Evolutionary conservation across 805 yeast genomes (phyloP).

Genomic region (Yarrowia deformans): DNA sequence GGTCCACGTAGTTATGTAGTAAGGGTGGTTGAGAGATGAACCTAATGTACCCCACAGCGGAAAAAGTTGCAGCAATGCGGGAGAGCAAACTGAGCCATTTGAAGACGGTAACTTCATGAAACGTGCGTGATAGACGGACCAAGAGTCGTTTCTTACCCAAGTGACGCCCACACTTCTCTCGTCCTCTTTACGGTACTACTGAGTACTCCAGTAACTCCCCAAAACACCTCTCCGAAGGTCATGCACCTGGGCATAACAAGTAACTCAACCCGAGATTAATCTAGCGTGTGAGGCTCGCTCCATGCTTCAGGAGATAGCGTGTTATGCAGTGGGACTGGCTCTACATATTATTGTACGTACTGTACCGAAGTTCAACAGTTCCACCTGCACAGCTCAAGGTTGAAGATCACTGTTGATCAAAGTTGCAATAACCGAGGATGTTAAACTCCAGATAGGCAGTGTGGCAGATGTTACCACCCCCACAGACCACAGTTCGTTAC

Average conservation of each 20-base stretch:
- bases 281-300: conserved; percentile 16
- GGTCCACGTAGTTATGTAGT: conserved; percentile 29
- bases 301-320: conserved; percentile 15
- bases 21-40: conserved; percentile 33
- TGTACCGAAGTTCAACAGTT: background rate
- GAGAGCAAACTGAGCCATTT: no score
- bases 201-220: no score
- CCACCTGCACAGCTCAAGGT: background rate
- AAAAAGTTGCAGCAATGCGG: conserved; percentile 22
- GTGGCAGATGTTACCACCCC: no score
- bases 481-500: no score
- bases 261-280: conserved; percentile 37
- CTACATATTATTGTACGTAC: no score
- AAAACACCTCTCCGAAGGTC: background rate
- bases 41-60: conserved; percentile 40
- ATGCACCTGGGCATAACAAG: conserved; percentile 23
- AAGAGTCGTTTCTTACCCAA: no score
- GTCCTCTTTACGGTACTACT: no score
- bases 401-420: conserved; percentile 3
- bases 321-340: background rate
- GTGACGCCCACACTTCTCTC: no score
- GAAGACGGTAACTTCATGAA: no score
- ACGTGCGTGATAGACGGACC: no score
- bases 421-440: conserved; percentile 14
- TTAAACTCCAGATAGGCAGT: no score